phyloP scores from a whole-genome alignment of 1,284 basidiomycete genomes.

The Fomitopsis pinicola region DNA sequence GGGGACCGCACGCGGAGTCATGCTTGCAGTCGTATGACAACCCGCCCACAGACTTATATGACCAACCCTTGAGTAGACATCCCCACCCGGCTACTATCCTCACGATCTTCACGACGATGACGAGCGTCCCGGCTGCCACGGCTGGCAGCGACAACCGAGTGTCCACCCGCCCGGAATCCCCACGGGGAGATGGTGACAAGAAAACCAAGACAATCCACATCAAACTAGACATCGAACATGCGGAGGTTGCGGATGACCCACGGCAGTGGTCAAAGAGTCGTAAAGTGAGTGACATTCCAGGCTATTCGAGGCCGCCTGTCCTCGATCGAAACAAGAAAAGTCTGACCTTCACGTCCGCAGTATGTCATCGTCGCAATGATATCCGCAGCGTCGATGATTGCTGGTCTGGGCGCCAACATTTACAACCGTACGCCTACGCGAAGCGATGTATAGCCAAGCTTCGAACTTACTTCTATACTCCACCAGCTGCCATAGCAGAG shows the following conservation, averaged over 20 bases:
- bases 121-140: neutral
- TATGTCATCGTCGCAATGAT: slow-evolving; percentile 48
- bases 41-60: neutral
- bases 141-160: neutral
- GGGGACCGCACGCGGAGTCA: neutral
- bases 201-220: neutral
- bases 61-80: neutral
- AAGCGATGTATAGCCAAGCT: neutral
- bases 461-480: neutral
- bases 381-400: slow-evolving; percentile 59
- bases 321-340: neutral
- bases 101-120: neutral
- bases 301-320: neutral
- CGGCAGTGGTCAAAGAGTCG: slow-evolving; percentile 63
- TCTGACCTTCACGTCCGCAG: neutral
- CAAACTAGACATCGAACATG: slow-evolving; percentile 57
- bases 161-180: neutral
- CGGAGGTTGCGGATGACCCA: slow-evolving; percentile 73
- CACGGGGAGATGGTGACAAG: neutral
- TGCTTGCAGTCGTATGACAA: neutral
- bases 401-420: slow-evolving; percentile 64
- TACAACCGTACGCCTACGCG: slow-evolving; percentile 52
- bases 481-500: slow-evolving; percentile 58
- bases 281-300: slow-evolving; percentile 44
- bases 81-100: neutral